These are phyloP conservation scores for Dorcoceras hygrometricum DNA, from an alignment of 257 asterid genomes.

Conservation along the genomic window DNA sequence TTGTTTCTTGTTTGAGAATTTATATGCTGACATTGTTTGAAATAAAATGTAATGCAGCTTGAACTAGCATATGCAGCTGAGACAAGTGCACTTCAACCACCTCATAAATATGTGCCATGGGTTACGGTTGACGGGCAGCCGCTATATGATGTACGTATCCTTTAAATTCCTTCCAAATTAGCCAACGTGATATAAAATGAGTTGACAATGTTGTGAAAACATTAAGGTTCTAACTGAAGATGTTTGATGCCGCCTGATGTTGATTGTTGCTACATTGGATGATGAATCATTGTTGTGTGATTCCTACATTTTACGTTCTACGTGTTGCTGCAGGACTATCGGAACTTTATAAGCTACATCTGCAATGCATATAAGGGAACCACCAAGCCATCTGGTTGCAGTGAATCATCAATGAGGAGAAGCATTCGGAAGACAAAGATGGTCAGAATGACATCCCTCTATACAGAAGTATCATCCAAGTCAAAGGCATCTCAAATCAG, in stretches of 20 bases:
- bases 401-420: constrained; percentile 21
- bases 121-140: constrained; percentile 85
- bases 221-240: background rate
- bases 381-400: constrained; percentile 39
- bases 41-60: constrained; percentile 47
- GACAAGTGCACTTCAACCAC: constrained; percentile 79
- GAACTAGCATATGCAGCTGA: constrained; percentile 59
- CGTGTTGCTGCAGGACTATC: constrained; percentile 38
- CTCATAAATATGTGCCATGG: constrained; percentile 90
- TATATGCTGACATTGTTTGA: constrained; percentile 12
- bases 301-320: background rate
- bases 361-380: constrained; percentile 53
- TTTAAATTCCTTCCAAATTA: background rate
- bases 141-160: constrained; percentile 70
- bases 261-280: background rate
- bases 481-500: constrained; percentile 26
- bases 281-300: background rate
- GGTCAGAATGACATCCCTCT: constrained; percentile 27
- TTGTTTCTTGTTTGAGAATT: constrained; percentile 18
- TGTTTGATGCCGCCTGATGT: background rate
- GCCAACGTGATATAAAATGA: background rate
- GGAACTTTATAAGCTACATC: constrained; percentile 34
- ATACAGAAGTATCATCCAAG: constrained; percentile 26
- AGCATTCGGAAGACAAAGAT: constrained; percentile 37
- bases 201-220: background rate